Conservation (phyloP, 352 stramenopile genomes). For the Globisporangium okanoganense region DNA sequence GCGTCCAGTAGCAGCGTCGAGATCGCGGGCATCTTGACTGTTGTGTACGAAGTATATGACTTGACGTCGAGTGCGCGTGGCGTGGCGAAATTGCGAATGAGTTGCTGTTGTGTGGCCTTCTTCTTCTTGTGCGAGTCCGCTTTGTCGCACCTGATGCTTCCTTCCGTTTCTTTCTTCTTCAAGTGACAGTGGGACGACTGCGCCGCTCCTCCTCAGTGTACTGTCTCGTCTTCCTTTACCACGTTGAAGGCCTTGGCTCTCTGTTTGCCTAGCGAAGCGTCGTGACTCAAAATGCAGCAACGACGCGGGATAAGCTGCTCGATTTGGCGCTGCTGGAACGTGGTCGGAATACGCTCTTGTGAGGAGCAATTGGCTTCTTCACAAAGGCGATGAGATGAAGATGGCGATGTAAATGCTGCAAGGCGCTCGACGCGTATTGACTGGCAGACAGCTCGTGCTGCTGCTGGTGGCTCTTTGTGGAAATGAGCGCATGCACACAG, state of each 20-base stretch:
- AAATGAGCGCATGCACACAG: not conserved
- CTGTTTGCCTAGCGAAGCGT: not conserved
- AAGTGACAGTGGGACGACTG: not conserved
- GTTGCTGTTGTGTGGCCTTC: not conserved
- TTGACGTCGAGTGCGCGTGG: not conserved
- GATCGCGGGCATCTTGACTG: conserved; percentile 7
- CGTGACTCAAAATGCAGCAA: too few species aligned
- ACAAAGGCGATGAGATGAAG: too few species aligned
- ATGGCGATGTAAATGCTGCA: too few species aligned
- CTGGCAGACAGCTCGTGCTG: too few species aligned
- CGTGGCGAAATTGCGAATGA: conserved; percentile 2
- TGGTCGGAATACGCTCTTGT: not conserved
- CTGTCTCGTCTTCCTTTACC: not conserved
- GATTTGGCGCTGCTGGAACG: not conserved
- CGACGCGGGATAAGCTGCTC: not conserved
- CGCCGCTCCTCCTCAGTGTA: not conserved
- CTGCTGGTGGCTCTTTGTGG: too few species aligned
- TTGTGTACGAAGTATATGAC: not conserved
- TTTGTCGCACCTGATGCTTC: conserved; percentile 6
- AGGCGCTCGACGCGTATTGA: too few species aligned
- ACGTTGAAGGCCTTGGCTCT: not conserved
- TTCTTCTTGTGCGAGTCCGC: too few species aligned
- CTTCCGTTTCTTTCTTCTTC: not conserved
- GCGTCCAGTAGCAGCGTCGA: conserved; percentile 15
- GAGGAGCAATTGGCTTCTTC: too few species aligned